Percentiles rank a stretch among this genome's conserved stretches.
Evolutionary conservation across 2,329 filamentous ascomycete genomes (phyloP).

Genomic region (Tolypocladium endophyticum): DNA sequence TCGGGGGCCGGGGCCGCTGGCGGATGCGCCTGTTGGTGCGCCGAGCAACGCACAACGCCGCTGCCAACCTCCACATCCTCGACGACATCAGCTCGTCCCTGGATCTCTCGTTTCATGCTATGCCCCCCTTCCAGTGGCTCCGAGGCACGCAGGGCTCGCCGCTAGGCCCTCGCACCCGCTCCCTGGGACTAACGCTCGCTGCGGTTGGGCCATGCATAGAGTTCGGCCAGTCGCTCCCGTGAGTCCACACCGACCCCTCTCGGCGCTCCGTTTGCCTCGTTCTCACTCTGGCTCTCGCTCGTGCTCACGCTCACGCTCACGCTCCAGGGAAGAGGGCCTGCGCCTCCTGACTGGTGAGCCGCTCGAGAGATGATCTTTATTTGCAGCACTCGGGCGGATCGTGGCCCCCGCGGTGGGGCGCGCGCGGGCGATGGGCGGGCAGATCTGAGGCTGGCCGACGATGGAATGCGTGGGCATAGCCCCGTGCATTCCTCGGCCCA

Average conservation of each 20-base stretch:
- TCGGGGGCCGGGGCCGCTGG: background rate
- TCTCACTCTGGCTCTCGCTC: background rate
- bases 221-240: background rate
- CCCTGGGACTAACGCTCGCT: background rate
- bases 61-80: background rate
- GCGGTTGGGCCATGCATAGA: background rate
- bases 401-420: constrained; percentile 1
- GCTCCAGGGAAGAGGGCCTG: background rate
- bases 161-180: background rate
- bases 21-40: background rate
- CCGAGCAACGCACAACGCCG: background rate
- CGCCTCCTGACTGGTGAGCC: background rate
- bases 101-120: background rate
- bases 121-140: background rate
- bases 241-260: background rate
- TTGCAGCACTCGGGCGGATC: background rate
- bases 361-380: background rate
- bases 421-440: background rate
- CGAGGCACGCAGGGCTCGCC: background rate
- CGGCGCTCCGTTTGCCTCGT: background rate
- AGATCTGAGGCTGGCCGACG: constrained; percentile 1
- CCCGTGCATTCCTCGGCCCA: constrained; percentile 4
- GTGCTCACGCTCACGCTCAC: background rate
- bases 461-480: constrained; percentile 2
- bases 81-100: background rate